Evolutionary conservation across 2,329 filamentous ascomycete species (phyloP).

Genomic region (Aspergillus luchuensis): DNA sequence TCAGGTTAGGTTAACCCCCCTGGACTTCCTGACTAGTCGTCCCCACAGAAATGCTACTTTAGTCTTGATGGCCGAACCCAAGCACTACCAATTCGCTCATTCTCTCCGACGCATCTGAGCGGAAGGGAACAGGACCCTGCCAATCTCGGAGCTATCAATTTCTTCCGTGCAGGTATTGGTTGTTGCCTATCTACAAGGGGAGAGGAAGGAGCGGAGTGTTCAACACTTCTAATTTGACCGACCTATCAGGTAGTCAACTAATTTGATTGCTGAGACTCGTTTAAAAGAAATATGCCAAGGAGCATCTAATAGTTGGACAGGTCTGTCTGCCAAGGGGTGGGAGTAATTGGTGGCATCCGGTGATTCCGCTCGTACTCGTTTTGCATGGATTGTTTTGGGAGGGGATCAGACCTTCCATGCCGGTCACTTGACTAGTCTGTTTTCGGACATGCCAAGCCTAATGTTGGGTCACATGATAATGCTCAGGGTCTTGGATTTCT

Average conservation of each 20-base stretch:
- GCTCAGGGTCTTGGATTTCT: neutral
- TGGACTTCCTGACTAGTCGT: neutral
- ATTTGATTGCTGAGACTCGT: no score
- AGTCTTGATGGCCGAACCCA: neutral
- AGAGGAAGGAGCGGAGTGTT: neutral
- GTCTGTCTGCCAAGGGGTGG: neutral
- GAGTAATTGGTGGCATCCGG: neutral
- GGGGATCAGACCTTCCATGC: neutral
- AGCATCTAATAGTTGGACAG: neutral
- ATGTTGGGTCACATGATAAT: neutral
- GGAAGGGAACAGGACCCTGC: neutral
- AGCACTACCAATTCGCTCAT: neutral
- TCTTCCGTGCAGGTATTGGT: neutral
- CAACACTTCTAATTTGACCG: neutral
- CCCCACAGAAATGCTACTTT: neutral
- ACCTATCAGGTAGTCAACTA: neutral
- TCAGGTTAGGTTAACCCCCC: no score
- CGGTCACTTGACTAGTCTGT: neutral
- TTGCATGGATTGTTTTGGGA: neutral
- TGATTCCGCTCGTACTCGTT: neutral
- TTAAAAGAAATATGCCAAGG: no score
- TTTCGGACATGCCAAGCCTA: neutral
- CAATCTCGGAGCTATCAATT: slow-evolving; percentile 3
- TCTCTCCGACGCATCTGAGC: neutral
- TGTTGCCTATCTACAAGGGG: neutral